Evolutionary conservation across 208 protist genomes (phyloP).

Genomic region (Leishmania amazonensis): DNA sequence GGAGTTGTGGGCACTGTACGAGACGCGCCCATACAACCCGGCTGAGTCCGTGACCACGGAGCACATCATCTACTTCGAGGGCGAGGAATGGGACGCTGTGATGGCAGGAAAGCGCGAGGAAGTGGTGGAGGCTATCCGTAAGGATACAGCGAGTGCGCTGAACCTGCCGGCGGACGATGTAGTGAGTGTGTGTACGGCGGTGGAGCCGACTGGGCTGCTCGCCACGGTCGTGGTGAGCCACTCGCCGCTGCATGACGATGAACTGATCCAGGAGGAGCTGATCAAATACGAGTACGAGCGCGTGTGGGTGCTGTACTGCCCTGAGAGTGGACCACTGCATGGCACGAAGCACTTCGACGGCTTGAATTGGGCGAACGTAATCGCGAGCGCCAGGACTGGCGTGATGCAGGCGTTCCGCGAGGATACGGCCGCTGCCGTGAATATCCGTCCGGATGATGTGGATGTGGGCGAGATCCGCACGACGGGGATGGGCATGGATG

Average conservation of each 20-base stretch:
- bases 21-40: conserved; percentile 34
- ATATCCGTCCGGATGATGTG: conserved; percentile 23
- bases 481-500: conserved; percentile 28
- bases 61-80: conserved; percentile 49
- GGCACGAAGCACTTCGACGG: conserved; percentile 37
- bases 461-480: conserved; percentile 28
- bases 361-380: conserved; percentile 38
- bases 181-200: conserved; percentile 19
- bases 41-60: conserved; percentile 34
- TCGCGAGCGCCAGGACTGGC: conserved; percentile 19
- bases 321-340: conserved; percentile 21
- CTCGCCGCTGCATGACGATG: conserved; percentile 41
- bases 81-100: conserved; percentile 55
- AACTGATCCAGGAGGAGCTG: conserved; percentile 52
- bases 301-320: conserved; percentile 60
- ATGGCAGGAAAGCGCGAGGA: conserved; percentile 24
- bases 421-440: conserved; percentile 42
- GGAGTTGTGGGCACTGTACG: conserved; percentile 52
- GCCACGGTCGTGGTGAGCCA: conserved; percentile 33
- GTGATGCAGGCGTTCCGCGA: conserved; percentile 41
- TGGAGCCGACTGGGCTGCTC: conserved; percentile 19
- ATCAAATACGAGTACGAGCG: conserved; percentile 34
- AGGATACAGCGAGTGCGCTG: conserved; percentile 45
- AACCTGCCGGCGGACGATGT: conserved; percentile 31
- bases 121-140: conserved; percentile 36